Evolutionary conservation across 2,329 filamentous ascomycete genomes (phyloP), one percentile per base, ranked within the genome.

Genomic region (Ophiocordyceps camponoti-saundersi): DNA sequence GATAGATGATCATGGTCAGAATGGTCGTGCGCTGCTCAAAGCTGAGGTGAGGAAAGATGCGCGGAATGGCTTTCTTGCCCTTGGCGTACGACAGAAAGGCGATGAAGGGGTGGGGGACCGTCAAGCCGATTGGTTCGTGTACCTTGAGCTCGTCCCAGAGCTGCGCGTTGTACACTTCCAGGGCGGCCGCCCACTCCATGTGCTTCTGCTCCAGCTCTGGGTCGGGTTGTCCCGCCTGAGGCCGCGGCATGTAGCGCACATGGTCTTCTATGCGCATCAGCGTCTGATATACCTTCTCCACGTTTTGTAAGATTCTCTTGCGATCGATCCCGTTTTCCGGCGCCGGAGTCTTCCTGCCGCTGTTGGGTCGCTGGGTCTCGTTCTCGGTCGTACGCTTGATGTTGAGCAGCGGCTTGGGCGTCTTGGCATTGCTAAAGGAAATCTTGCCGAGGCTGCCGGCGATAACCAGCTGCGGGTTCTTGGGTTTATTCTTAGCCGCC

Each of bases 341-440:
- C 4, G 56, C 53, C 5, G 57, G 50, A 6, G 57, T 50, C 55
- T 65, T 69, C 53, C 71, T 73, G 41, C 69, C 65, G 49, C 66
- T 72, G 44, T 64, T 62, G 21, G 75, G 68, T 26, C 74, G 71
- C 46, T 75, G 70, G 26, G 65, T 59, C 48, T 81, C 76, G 42
- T 79, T 76, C 45, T 95, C 89, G 20, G n/a, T 18, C 7, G 78
- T 72, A 30, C 89, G 84, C 71, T 95, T 96, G 68, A 98, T 89
- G 61, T 93, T 98, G 45, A 98, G 79, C 48, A 96, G 71, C 16
- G 90, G 88, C 64, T 94, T 92, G 0, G 92, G 92, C 0, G 92
- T 95, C 70, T 96, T 98, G 44, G 92, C 87, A 58, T 98, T 98
- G 71, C 90, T 95, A 68, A 96, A 98, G 0, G 90, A 94, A 48